Evolutionary conservation across 208 protist genomes (phyloP), one percentile per base, ranked within the genome.

Genomic region (Lotmaria passim): DNA sequence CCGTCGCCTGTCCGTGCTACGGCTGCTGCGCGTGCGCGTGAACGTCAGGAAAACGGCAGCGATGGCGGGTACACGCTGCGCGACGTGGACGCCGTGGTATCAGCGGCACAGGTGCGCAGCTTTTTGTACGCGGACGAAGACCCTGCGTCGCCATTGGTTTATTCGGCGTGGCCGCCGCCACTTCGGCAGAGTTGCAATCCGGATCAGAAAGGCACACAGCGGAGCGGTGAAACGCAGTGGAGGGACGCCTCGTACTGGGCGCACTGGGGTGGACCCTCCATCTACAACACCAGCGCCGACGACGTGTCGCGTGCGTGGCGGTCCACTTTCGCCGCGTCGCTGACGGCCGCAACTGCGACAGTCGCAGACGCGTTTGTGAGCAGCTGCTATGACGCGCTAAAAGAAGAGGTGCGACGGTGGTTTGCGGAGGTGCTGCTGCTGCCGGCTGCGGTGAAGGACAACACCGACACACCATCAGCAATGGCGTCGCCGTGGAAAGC

Each of bases 271-370:
- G 71, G 62, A 7, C 53, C 71, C 19, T 76, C 62, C 19, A 57
- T 70, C 4, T 76, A 70, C 56, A 76, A 76, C 71, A 76, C 46
- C 38, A 50, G 44, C 36, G 55, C 38, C 19, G 56, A 47, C 2
- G 43, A 58, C 23, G 46, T 66, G 10, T 50, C 53, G 6, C 34
- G 46, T 2, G 71, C 62, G 33, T 76, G 71, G 71, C 71, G 71
- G 12, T 44, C 50, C 12, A 26, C 71, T 1, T 58, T 60, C 41
- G 8, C 48, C 15, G 33, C 71, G 0, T 6, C 44, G 23, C 4
- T 23, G 11, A 19, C 19, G 0, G 8, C 43, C 44, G 5, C 39
- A 7, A 24, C 30, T 7, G 24, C 59, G 12, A 31, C 36, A 3
- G 10, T 14, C 3, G 39, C 30, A n/a, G 69, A 68, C 17, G 52